These are phyloP conservation scores for Phallus indusiatus DNA, from an alignment of 768 basidiomycete genomes.

Conservation along the genomic window DNA sequence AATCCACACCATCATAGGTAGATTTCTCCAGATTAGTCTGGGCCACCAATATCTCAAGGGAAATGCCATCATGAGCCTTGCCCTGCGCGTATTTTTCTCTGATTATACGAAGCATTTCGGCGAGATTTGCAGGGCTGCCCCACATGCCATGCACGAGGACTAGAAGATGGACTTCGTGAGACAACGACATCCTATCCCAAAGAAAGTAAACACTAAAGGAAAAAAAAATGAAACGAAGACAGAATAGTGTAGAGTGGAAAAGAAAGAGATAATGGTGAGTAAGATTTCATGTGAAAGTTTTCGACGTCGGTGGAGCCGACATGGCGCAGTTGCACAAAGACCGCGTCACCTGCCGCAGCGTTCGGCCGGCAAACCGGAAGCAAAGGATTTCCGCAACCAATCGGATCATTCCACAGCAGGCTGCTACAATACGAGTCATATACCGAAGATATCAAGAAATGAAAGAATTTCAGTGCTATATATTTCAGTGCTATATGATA, in stretches of 20 bases:
- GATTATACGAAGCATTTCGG: conserved; percentile 46
- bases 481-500: no score
- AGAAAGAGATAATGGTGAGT: no score
- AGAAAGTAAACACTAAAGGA: neutral
- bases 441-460: no score
- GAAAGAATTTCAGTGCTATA: no score
- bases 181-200: neutral
- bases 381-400: no score
- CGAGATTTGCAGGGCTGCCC: conserved; percentile 63
- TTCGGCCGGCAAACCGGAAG: no score
- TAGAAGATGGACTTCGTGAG: conserved; percentile 25
- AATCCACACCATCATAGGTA: conserved; percentile 80
- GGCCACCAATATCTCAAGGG: conserved; percentile 54
- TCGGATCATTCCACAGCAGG: no score
- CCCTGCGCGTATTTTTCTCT: conserved; percentile 30
- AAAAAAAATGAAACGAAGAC: neutral
- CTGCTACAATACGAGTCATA: no score
- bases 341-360: no score
- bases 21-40: conserved; percentile 55
- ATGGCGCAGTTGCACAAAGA: no score
- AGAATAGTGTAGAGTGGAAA: neutral
- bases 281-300: no score
- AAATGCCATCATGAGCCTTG: conserved; percentile 24
- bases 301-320: no score
- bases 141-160: conserved; percentile 66